A percentile compares a stretch with the other conserved stretches of the same genome.
Conservation (phyloP, 768 basidiomycete genomes). For the Serendipita sp. region DNA sequence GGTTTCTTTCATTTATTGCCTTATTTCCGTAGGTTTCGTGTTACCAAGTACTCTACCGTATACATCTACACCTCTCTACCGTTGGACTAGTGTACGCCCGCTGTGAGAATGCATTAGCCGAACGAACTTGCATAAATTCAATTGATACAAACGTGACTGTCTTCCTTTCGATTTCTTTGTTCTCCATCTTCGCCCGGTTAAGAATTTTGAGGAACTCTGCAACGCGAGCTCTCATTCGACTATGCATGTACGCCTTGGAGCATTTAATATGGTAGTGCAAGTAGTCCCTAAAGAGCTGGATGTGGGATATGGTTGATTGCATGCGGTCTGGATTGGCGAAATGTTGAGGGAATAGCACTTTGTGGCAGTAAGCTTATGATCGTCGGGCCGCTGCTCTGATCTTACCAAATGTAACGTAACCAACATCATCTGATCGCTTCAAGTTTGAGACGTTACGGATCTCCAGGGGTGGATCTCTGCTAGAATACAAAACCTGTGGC, state of each 20-base stretch:
- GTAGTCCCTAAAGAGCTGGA: slow-evolving; percentile 95
- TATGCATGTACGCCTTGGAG: slow-evolving; percentile 98
- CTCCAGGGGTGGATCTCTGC: slow-evolving; percentile 91
- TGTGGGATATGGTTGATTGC: slow-evolving; percentile 73
- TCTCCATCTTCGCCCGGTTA: slow-evolving; percentile 91
- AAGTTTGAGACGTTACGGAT: slow-evolving; percentile 77
- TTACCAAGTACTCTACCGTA: background rate
- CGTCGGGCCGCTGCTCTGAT: background rate
- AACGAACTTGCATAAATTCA: background rate
- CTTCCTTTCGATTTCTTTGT: slow-evolving; percentile 65
- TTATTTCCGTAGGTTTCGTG: background rate
- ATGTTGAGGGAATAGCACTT: slow-evolving; percentile 90
- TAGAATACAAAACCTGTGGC: slow-evolving; percentile 91
- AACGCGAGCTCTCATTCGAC: slow-evolving; percentile 85
- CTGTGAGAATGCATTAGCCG: slow-evolving; percentile 8
- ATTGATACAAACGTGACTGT: slow-evolving; percentile 61
- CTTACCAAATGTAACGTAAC: slow-evolving; percentile 81
- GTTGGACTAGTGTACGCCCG: slow-evolving; percentile 15
- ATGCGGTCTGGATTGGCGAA: slow-evolving; percentile 59
- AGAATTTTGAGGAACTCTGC: slow-evolving; percentile 91
- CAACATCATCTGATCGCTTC: slow-evolving; percentile 70
- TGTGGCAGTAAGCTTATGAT: background rate
- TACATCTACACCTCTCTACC: slow-evolving; percentile 10
- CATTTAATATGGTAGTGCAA: slow-evolving; percentile 99
- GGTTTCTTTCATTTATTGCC: background rate